These are phyloP conservation scores for Coniophora puteana DNA, from an alignment of 1,284 basidiomycete species.

Conservation along the genomic window DNA sequence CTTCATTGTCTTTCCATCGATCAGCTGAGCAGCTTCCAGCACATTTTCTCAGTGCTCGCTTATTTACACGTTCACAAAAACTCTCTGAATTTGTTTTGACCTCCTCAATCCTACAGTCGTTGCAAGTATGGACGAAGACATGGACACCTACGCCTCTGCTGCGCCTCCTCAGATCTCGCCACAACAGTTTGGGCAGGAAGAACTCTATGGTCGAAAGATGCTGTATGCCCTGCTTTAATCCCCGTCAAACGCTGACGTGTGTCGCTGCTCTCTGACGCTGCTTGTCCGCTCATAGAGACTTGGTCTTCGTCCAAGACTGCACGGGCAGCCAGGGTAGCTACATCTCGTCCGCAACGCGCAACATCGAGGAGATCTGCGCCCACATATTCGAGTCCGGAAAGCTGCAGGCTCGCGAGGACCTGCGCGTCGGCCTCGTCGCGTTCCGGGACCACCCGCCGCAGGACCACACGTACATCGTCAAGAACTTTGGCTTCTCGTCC, in stretches of 20 bases:
- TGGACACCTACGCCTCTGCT: constrained; percentile 53
- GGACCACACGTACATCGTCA: constrained; percentile 90
- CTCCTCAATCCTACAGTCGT: no score
- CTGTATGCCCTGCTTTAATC: constrained; percentile 46
- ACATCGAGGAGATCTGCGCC: constrained; percentile 96
- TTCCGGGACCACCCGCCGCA: constrained; percentile 95
- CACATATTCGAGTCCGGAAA: constrained; percentile 95
- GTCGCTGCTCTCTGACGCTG: constrained; percentile 8
- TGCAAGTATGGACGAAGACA: constrained; percentile 70
- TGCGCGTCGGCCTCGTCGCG: constrained; percentile 87
- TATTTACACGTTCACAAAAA: no score
- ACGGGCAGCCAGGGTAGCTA: constrained; percentile 86
- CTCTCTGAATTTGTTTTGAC: no score
- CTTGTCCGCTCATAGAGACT: constrained; percentile 53
- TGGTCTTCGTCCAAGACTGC: constrained; percentile 89
- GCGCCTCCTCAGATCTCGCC: constrained; percentile 33
- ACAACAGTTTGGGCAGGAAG: constrained; percentile 31
- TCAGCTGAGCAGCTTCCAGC: neutral
- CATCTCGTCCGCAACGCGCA: constrained; percentile 90
- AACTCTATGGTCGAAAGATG: constrained; percentile 57
- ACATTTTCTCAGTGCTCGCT: no score
- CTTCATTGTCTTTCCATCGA: neutral
- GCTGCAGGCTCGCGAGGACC: constrained; percentile 80
- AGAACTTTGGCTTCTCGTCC: constrained; percentile 93
- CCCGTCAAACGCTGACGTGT: constrained; percentile 9